Evolutionary conservation across 1,284 basidiomycete genomes (phyloP), one percentile per base, ranked within the genome.

Genomic region (Fomitopsis betulina): DNA sequence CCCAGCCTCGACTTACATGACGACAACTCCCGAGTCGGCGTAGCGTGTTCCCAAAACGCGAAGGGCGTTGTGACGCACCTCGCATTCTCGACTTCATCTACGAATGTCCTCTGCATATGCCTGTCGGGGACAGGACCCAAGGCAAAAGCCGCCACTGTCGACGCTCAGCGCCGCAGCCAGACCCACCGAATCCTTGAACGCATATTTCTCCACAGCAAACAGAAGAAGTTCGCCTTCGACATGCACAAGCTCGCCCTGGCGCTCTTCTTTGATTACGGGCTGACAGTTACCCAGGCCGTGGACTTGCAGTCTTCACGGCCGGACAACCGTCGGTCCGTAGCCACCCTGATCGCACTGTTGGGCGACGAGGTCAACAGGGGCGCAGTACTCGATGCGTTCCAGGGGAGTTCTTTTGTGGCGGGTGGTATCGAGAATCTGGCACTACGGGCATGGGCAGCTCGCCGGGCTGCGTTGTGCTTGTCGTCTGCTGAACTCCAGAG

Each of bases 241-340:
- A 75, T 80, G 72, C 80, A 80, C 54, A 71, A 68, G 32, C 54
- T 84, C 0, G 70, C 74, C 0, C 60, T 72, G 3, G 69, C 76
- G 1, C 63, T 84, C 9, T 69, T 67, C 62, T 54, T 67, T 13
- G 77, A 83, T 50, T 55, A 72, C 6, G 67, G 66, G 0, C 45
- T 79, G 5, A 66, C 65, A n/a, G 70, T 81, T 19, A 61, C 58
- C 3, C 67, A 73, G 35, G 77, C 68, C 12, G 70, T 87, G 38
- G 85, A 88, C 60, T 73, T 87, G 9, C 58, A 63, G 55, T 63
- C 55, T 33, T 30, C 61, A 27, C 23, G 53, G 32, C 27, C 54
- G 32, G 35, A 13, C 2, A 21, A 43, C 15, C 57, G 61, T 6
- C 40, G 57, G 21, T 19, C 62, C n/a, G 10, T 40, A 39, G 37